Percentiles rank a stretch among this genome's conserved stretches.
Conservation (phyloP, 2,329 filamentous ascomycete genomes). For the Pseudocercospora pini-densiflorae region DNA sequence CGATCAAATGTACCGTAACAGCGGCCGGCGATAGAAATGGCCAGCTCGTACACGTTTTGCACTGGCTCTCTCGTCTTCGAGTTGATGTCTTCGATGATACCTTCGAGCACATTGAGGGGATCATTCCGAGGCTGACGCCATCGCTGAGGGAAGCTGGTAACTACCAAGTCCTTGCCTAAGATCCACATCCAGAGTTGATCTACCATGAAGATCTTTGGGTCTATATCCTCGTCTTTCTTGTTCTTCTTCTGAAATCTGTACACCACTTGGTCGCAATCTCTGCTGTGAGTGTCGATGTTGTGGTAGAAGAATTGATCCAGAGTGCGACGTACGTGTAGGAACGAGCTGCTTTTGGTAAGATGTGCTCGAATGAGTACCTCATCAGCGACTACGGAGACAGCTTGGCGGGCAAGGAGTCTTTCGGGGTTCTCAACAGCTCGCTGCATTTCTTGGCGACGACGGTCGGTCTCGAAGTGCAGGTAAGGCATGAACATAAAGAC, state of each 20-base stretch:
- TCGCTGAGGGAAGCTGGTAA: slow-evolving; percentile 63
- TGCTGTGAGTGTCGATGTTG: slow-evolving; percentile 63
- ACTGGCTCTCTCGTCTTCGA: slow-evolving; percentile 65
- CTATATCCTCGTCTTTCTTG: slow-evolving; percentile 19
- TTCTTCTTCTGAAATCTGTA: slow-evolving; percentile 56
- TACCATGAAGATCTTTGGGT: slow-evolving; percentile 42
- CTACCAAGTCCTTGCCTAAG: slow-evolving; percentile 61
- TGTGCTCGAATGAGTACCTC: slow-evolving; percentile 40
- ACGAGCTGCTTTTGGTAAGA: slow-evolving; percentile 28
- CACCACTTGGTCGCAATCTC: slow-evolving; percentile 68
- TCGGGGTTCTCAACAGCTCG: slow-evolving; percentile 50
- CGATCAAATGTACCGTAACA: slow-evolving; percentile 56
- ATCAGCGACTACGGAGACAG: slow-evolving; percentile 38
- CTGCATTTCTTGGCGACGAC: slow-evolving; percentile 56
- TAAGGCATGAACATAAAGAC: slow-evolving; percentile 63
- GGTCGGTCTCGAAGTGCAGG: slow-evolving; percentile 66
- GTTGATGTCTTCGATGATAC: slow-evolving; percentile 68
- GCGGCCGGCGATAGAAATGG: slow-evolving; percentile 58
- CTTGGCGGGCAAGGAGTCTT: slow-evolving; percentile 6
- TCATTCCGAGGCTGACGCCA: slow-evolving; percentile 66
- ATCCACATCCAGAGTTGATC: slow-evolving; percentile 72
- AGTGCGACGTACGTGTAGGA: slow-evolving; percentile 64
- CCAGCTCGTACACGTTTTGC: slow-evolving; percentile 65
- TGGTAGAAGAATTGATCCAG: slow-evolving; percentile 71
- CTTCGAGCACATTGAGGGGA: slow-evolving; percentile 65